A percentile compares a stretch with the other conserved stretches of the same genome.
Conservation (phyloP, 164 flowering plant species). For the Taxillus chinensis region DNA sequence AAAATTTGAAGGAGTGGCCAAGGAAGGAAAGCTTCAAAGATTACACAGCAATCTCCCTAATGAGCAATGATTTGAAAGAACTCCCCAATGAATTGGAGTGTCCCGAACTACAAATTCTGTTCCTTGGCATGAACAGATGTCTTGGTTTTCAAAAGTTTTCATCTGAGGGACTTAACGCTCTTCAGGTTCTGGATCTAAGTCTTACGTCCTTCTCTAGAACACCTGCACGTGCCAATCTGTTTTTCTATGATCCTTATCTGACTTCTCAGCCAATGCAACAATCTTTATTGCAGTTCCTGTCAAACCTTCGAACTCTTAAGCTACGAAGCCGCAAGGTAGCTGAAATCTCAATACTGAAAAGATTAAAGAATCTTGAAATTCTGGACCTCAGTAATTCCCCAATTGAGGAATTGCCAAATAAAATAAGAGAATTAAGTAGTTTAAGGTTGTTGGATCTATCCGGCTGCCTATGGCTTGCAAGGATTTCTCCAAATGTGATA, state of each 20-base stretch:
- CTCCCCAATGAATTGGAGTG: constrained; percentile 6
- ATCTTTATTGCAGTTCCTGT: background rate
- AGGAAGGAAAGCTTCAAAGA: background rate
- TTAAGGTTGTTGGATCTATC: constrained; percentile 7
- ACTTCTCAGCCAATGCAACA: background rate
- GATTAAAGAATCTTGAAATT: constrained; percentile 1
- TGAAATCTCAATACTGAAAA: background rate
- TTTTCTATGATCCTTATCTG: too few species aligned
- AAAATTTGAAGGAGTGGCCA: background rate
- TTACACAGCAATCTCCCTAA: background rate
- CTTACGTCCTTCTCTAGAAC: background rate
- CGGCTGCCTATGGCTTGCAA: background rate
- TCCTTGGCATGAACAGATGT: background rate
- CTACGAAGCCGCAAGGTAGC: background rate
- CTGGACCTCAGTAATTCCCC: background rate
- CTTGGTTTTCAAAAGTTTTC: background rate
- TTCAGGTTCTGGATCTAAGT: constrained; percentile 6
- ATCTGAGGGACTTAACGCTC: constrained; percentile 10
- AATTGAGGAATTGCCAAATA: background rate
- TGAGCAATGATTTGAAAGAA: background rate
- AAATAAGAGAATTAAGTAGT: background rate
- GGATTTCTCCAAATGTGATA: background rate
- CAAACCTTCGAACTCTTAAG: constrained; percentile 8
- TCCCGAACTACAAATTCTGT: constrained; percentile 3
- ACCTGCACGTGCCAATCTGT: too few species aligned